Evolutionary conservation across 768 basidiomycete species (phyloP), one percentile per base, ranked within the genome.

Genomic region (Boletellus sp.): DNA sequence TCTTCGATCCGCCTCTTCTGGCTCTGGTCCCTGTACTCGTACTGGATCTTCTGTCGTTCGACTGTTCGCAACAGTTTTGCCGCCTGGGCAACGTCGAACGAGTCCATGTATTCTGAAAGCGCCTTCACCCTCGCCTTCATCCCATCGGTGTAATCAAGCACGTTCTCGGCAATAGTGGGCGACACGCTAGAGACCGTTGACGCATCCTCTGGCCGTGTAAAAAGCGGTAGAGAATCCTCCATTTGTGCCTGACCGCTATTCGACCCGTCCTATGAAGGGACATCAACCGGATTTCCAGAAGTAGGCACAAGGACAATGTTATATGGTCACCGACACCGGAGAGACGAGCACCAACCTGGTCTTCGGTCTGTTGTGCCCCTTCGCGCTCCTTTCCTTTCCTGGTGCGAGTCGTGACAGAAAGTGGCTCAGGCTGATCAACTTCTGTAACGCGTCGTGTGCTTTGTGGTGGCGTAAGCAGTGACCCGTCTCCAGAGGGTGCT

Each of bases 321-420:
- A 37, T 37, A 37, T 37, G 28, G 4, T 28, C 28, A 28, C 11
- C 28, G 11, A 28, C 28, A 28, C 0, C 9, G 13, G 33, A 52
- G 24, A 9, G 46, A 45, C 9, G 36, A 50, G 13, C 32, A 58
- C 61, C 42, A n/a, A 65, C 62, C 50, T 44, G 49, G 13, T 53
- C 43, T 17, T 50, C 36, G 24, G 26, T 36, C 23, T 22, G 44
- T 28, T 20, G 36, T 8, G 12, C 39, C 11, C 32, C 36, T 28
- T 58, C 62, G 16, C 65, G 63, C 40, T 55, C 67, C 42, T 69
- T 70, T 19, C 56, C 63, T 45, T 64, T 64, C 28, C 56, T 56
- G 45, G 48, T 67, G 28, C 44, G 50, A 15, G 22, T 34, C 23
- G 32, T 47, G 16, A 48, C 47, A 48, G 59, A 31, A 32, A 35